Conservation (phyloP, 768 basidiomycete species). For the Jaapia argillacea region DNA sequence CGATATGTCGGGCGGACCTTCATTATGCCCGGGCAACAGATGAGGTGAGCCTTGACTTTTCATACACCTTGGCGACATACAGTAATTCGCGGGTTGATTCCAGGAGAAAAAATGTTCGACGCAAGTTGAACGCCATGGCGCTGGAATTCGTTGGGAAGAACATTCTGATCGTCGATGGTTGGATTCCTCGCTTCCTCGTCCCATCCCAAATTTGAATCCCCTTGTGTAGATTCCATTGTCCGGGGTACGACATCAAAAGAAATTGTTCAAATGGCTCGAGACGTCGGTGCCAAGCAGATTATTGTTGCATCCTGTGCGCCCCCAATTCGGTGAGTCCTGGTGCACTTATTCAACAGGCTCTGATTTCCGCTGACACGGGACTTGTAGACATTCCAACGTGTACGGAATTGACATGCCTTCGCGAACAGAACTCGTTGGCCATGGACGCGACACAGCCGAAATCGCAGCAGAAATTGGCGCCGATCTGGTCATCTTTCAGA, state of each 20-base stretch:
- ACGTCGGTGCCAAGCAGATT: constrained; percentile 94
- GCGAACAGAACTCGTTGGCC: constrained; percentile 83
- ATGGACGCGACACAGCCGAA: constrained; percentile 58
- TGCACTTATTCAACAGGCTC: constrained; percentile 2
- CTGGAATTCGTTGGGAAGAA: constrained; percentile 89
- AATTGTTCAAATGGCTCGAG: constrained; percentile 98
- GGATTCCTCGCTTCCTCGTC: constrained; percentile 9
- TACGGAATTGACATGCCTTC: constrained; percentile 99
- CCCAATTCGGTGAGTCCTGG: constrained; percentile 63
- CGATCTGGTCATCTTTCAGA: constrained; percentile 94
- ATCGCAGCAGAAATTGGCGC: constrained; percentile 84
- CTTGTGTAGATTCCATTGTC: constrained; percentile 81
- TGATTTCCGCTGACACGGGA: background rate
- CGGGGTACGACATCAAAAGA: constrained; percentile 98
- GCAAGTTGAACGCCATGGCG: constrained; percentile 97
- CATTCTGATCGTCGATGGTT: constrained; percentile 93
- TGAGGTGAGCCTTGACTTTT: constrained; percentile 43
- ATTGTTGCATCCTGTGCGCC: constrained; percentile 96
- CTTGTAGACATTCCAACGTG: constrained; percentile 73
- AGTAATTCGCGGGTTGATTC: constrained; percentile 3
- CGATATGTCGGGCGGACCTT: constrained; percentile 97
- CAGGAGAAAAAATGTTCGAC: constrained; percentile 88
- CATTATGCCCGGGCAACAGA: constrained; percentile 98
- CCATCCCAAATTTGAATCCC: constrained; percentile 2
- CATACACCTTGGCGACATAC: background rate